Evolutionary conservation across 2,329 filamentous ascomycete genomes (phyloP), one percentile per base, ranked within the genome.

Genomic region (Diaporthe sp.): DNA sequence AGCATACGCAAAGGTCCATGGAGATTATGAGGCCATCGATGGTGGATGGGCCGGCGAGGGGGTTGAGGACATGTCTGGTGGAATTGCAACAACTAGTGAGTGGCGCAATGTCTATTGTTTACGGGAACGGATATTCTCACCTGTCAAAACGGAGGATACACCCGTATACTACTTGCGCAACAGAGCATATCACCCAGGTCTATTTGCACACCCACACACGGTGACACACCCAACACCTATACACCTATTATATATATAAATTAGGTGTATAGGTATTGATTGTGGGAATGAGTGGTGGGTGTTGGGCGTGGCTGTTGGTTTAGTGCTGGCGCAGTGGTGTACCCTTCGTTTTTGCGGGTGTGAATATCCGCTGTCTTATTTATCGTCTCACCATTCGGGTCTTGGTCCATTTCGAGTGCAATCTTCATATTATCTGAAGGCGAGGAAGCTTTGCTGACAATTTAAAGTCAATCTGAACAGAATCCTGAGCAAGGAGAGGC

Each of bases 1-100:
- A 19, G 73, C 73, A 2, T 74, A 61, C n/a, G 73, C 93, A 25
- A 95, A 95, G 81, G 90, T 91, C 0, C 93, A 95, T 76, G 93
- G 93, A 3, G 93, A 95, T 79, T 95, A 93, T 77, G 88, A 88
- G 31, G 87, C 92, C 2, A 91, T 95, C 72, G 88, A 92, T 62
- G 92, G 92, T 8, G 93, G 92, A 0, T 94, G 91, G 81, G 88
- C 92, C 4, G 91, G 87, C n/a, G 85, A 87, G 76, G 87, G 81
- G 13, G 84, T 88, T 42, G 87, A 88, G 76, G 83, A 90, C 80
- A 82, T 89, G 74, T 88, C 85, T 12, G 90, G 90, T 19, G 90
- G 90, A 46, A 89, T 92, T 12, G 89, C 88, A 0, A 88, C 88
- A 2, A 87, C 89, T 0, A 46, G 61, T 65, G 17, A 65, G 61